Base-by-base conservation (phyloP, 2,329 filamentous ascomycete genomes). In the Monosporascus ibericus region DNA sequence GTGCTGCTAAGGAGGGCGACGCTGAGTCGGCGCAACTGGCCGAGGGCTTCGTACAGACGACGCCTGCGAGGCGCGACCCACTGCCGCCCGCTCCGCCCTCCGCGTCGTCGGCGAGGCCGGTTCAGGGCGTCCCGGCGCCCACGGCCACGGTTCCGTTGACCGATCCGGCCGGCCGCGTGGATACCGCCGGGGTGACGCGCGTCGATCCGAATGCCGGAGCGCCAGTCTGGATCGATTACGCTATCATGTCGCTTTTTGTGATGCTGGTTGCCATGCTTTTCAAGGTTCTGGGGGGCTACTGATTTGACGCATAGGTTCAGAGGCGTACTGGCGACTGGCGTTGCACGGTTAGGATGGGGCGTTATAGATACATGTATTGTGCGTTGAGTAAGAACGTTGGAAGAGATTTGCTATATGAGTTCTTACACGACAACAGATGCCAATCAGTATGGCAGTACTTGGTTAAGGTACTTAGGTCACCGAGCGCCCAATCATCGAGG, bases 181-280 rank as follows among this genome's bases (percentile, higher is more conserved):
- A 47, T 59, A 65, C 42, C 53, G 62, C 44, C 57, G 61, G 48
- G 54, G 59, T 51, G 46, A 61, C 48, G 55, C 58, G 30, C 5
- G 44, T 59, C 18, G 53, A 69, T 60, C 63, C 67, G 53, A 67
- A 75, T 49, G 76, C 80, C 27, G 80, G 75, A 2, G 79, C 88
- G 17, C 81, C 85, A 2, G 72, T 84, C 14, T 95, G 90, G 87
- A 76, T 96, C 18, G 92, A 96, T 68, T 82, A 88, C 57, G 80
- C 86, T 38, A 96, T 96, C 58, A 82, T 86, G 22, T 86, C 82
- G 6, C 70, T 96, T 18, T 74, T 89, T 0, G 77, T 89, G 15
- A 75, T 88, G 25, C 72, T 96, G 20, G 73, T 85, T 3, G 81
- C 88, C 22, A 81, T 95, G 75, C 73, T 96, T 22, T 55, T 82